Evolutionary conservation across 352 stramenopile genomes (phyloP).

Genomic region (Globisporangium carolinianum): DNA sequence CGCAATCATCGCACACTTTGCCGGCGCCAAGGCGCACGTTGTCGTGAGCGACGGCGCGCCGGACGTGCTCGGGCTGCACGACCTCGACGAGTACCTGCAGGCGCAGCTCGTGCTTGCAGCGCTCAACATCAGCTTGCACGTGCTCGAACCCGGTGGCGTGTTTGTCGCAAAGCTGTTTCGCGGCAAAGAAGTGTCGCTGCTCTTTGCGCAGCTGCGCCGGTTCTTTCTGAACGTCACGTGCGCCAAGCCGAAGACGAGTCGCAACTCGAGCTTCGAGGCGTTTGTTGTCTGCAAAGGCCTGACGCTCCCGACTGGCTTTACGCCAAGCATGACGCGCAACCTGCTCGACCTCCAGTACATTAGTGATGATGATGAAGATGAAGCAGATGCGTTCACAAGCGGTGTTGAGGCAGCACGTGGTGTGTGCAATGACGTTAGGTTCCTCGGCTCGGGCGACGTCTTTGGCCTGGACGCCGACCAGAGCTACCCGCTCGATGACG

Average conservation of each 20-base stretch:
- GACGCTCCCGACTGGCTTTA: conserved; percentile 34
- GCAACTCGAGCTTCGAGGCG: conserved; percentile 80
- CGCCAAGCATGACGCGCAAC: conserved; percentile 59
- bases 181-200: conserved; percentile 64
- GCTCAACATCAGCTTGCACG: conserved; percentile 76
- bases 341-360: conserved; percentile 69
- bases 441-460: conserved; percentile 67
- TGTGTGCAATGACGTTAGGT: conserved; percentile 54
- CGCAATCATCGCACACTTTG: conserved; percentile 60
- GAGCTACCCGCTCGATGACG: conserved; percentile 64
- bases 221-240: conserved; percentile 74
- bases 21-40: conserved; percentile 89
- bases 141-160: conserved; percentile 57
- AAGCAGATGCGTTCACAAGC: conserved; percentile 17
- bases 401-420: conserved; percentile 30
- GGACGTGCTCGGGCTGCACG: conserved; percentile 90
- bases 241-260: conserved; percentile 80
- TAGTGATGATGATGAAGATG: conserved; percentile 21
- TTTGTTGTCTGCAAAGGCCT: conserved; percentile 79
- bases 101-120: conserved; percentile 71
- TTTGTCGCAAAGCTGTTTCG: conserved; percentile 87
- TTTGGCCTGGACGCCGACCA: conserved; percentile 80
- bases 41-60: conserved; percentile 99
- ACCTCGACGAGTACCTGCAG: conserved; percentile 80
- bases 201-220: conserved; percentile 62